phyloP scores from a whole-genome alignment of 2,329 filamentous ascomycete species.

The Stagonosporopsis rhizophila region DNA sequence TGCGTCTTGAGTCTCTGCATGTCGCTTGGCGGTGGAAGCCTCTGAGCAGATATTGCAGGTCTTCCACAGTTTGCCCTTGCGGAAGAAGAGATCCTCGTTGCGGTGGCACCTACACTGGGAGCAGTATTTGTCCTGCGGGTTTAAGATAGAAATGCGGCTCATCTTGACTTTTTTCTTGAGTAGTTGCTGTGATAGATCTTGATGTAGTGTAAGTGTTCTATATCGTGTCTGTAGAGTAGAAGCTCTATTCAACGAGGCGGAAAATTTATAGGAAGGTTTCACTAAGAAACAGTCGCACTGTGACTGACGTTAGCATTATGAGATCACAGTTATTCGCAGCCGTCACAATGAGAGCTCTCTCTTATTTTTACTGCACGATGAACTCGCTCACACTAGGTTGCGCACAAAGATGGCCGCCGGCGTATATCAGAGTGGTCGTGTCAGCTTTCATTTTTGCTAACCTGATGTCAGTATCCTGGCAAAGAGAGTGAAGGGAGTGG shows the following conservation, averaged over 20 bases:
- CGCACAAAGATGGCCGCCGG: too few species aligned
- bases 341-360: too few species aligned
- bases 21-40: neutral
- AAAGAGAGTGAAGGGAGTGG: too few species aligned
- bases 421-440: too few species aligned
- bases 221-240: neutral
- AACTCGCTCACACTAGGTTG: too few species aligned
- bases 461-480: too few species aligned
- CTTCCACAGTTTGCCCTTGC: neutral
- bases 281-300: neutral
- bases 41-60: constrained; percentile 2
- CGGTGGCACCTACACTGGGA: neutral
- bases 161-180: neutral
- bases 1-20: neutral
- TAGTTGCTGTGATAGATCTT: neutral
- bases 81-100: neutral
- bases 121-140: neutral
- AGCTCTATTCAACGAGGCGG: neutral
- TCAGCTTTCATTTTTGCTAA: too few species aligned
- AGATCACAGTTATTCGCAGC: neutral
- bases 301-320: neutral
- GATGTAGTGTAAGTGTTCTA: neutral
- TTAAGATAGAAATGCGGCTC: neutral
- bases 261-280: neutral
- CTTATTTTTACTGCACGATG: too few species aligned